Base-by-base conservation (phyloP, 495 filamentous ascomycete genomes). In the Filosporella fistucella region DNA sequence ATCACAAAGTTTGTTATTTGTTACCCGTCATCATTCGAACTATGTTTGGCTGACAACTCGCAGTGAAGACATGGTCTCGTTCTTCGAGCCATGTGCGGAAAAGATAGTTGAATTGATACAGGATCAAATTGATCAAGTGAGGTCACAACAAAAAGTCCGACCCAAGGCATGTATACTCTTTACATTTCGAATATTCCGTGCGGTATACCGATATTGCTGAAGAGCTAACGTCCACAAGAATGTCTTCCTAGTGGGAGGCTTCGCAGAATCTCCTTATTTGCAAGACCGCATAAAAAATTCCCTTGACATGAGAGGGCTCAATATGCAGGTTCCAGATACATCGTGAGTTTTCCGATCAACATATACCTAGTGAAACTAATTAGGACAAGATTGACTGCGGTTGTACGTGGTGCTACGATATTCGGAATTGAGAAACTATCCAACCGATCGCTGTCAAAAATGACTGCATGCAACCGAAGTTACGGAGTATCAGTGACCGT, bases 401-500 rank as follows among this genome's bases (percentile, higher is more conserved):
- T 54, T 33, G 44, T 48, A 14, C 51, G 45, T 16, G 51, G 51
- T 11, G 51, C 51, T n/a, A 26, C 21, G 3, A 48, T 48, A 12
- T 54, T 48, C 28, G 51, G 51, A 4, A 43, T 54, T 18, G 51
- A 54, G 38, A 54, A 54, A 26, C 9, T 26, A n/a, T n/a, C 23
- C 14, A 42, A 42, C 17, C 26, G 29, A 39, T 2, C 23, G 1
- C n/a, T 46, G 1, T 7, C 36, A 2, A 23, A 37, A 8, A 54
- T 54, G 51, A 44, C 11, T 17, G 45, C 51, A 11, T 54, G 44
- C 35, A 2, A 35, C 7, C 25, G 39, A 47, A 47, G 29, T 20
- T 54, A 54, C 22, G 51, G 51, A 13, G 23, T 54, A 25, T 20
- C 44, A 12, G 13, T 48, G 0, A 42, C 36, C 22, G 30, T n/a